Evolutionary conservation across 2,329 filamentous ascomycete genomes (phyloP), one percentile per base, ranked within the genome.

Genomic region (Penicillium sp.): DNA sequence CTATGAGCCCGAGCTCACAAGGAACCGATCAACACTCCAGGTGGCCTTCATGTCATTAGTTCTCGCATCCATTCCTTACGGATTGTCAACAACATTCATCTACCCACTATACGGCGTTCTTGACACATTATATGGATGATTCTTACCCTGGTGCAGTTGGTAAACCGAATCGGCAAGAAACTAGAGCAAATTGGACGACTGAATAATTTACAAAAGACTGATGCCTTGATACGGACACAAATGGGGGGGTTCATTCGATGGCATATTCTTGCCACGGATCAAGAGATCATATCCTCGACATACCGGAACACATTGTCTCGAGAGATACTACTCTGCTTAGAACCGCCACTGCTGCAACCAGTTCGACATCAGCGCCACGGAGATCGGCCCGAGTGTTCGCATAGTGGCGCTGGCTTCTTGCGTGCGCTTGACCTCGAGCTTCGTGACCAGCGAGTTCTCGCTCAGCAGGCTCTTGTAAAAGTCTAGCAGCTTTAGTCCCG

Each of bases 61-160:
- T 52, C 89, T 89, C 70, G 89, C 89, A 82, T 85, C 86, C 5
- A 85, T 85, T 9, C 85, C 85, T 0, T 87, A 85, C 61, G 86
- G 86, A 42, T 75, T 88, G 29, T 82, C 78, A 7, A 88, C 86
- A 2, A 89, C 86, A 0, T 77, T 89, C 61, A 84, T 83, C 71
- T 85, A 88, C 66, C 84, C 83, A 20, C 76, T 89, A 8, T 18
- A 33, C 9, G 49, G 49, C 18, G n/a, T n/a, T n/a, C n/a, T n/a
- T n/a, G n/a, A n/a, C n/a, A n/a, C n/a, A n/a, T n/a, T n/a, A n/a
- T n/a, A n/a, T n/a, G n/a, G n/a, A n/a, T n/a, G n/a, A n/a, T n/a
- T n/a, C n/a, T n/a, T n/a, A n/a, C n/a, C n/a, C n/a, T n/a, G n/a
- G n/a, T n/a, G n/a, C n/a, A n/a, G n/a, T n/a, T n/a, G n/a, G n/a